Conservation (phyloP, 495 filamentous ascomycete genomes). For the Penicillium cosmopolitanum region DNA sequence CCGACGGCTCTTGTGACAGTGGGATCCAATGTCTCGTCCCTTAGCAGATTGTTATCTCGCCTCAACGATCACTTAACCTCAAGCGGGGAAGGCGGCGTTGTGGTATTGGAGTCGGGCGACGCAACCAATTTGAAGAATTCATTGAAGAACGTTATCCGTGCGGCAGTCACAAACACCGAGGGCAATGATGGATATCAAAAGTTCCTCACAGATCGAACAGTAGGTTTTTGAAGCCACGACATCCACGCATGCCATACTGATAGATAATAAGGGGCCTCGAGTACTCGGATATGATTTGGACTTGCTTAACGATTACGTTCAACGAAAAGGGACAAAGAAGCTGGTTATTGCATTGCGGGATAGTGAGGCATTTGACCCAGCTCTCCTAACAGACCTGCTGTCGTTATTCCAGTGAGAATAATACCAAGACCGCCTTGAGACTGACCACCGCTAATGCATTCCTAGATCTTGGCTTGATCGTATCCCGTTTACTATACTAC, state of each 20-base stretch:
- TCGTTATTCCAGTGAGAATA: slow-evolving; percentile 70
- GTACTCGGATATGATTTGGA: slow-evolving; percentile 91
- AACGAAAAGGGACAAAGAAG: slow-evolving; percentile 56
- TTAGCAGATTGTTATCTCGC: slow-evolving; percentile 67
- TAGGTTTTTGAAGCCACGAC: slow-evolving; percentile 32
- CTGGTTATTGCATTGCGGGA: slow-evolving; percentile 83
- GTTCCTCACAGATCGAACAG: slow-evolving; percentile 55
- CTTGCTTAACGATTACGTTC: slow-evolving; percentile 69
- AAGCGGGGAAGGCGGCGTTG: slow-evolving; percentile 54
- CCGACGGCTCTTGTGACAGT: slow-evolving; percentile 81
- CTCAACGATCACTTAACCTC: slow-evolving; percentile 59
- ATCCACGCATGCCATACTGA: slow-evolving; percentile 20
- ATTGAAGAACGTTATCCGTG: slow-evolving; percentile 81
- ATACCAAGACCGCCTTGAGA: neutral
- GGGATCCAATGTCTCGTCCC: slow-evolving; percentile 84
- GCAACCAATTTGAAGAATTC: slow-evolving; percentile 79
- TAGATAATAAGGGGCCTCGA: slow-evolving; percentile 58
- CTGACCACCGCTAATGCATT: slow-evolving; percentile 21
- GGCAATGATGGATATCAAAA: slow-evolving; percentile 47
- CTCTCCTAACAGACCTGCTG: slow-evolving; percentile 77
- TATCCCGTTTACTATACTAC: slow-evolving; percentile 85
- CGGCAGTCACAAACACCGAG: slow-evolving; percentile 62
- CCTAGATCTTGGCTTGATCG: slow-evolving; percentile 81
- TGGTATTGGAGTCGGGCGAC: slow-evolving; percentile 78
- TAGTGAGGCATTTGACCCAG: slow-evolving; percentile 87